phyloP scores from a whole-genome alignment of 331 rosid genomes.

The Malus hybrid region DNA sequence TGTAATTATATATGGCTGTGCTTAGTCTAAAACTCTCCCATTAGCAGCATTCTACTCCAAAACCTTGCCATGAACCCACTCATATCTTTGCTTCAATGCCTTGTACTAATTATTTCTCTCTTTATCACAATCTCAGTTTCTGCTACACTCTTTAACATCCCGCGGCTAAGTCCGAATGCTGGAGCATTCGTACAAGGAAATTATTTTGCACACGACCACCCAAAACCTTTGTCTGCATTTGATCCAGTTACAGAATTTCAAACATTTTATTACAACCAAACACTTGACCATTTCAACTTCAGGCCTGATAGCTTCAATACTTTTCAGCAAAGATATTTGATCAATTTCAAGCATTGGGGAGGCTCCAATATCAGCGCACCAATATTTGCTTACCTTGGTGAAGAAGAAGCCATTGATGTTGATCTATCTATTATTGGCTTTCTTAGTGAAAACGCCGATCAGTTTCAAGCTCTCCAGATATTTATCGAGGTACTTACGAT shows the following conservation, averaged over 20 bases:
- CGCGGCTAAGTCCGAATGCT: constrained; percentile 37
- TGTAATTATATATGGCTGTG: neutral
- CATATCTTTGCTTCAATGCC: neutral
- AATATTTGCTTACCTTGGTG: constrained; percentile 55
- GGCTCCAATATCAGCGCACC: constrained; percentile 47
- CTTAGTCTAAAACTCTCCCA: neutral
- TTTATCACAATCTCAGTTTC: neutral
- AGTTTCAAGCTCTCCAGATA: constrained; percentile 52
- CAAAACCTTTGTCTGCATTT: neutral
- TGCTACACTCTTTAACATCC: constrained; percentile 3
- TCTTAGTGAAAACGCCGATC: constrained; percentile 43
- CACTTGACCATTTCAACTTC: constrained; percentile 61
- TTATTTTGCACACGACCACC: neutral
- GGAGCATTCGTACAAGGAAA: constrained; percentile 3
- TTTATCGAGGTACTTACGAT: constrained; percentile 44
- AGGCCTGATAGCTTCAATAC: constrained; percentile 45
- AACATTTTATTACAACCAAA: constrained; percentile 39
- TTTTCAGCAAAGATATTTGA: constrained; percentile 48
- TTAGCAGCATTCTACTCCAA: neutral
- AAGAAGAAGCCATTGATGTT: constrained; percentile 40
- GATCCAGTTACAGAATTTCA: constrained; percentile 13
- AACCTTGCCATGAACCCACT: neutral
- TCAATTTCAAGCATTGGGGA: constrained; percentile 54
- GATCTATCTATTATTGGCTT: constrained; percentile 28
- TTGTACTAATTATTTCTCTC: neutral